phyloP scores from a whole-genome alignment of 2,329 filamentous ascomycete genomes.

The Juglanconis sp. region DNA sequence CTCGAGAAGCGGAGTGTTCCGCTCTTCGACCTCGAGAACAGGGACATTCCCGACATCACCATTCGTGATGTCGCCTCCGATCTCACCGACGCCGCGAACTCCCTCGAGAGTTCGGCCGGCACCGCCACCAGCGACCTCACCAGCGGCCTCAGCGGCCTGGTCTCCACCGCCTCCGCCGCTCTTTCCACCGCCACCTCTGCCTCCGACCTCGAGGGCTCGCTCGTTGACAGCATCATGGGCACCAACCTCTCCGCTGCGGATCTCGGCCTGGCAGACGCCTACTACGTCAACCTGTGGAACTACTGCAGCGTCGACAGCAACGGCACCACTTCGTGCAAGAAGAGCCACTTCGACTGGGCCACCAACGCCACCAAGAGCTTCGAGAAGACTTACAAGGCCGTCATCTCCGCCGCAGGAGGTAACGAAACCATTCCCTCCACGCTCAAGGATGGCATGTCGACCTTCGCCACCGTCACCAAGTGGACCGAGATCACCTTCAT shows the following conservation, averaged over 20 bases:
- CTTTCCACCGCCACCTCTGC: slow-evolving; percentile 3
- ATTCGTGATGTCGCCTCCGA: slow-evolving; percentile 21
- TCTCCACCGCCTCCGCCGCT: slow-evolving; percentile 7
- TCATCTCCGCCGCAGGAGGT: slow-evolving; percentile 45
- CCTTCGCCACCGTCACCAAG: slow-evolving; percentile 70
- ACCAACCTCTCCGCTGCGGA: slow-evolving; percentile 55
- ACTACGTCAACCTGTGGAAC: slow-evolving; percentile 81
- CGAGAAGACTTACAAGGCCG: slow-evolving; percentile 48
- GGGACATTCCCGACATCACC: slow-evolving; percentile 23
- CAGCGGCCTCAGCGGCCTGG: not conserved
- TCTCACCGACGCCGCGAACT: not conserved
- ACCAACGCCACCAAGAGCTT: slow-evolving; percentile 67
- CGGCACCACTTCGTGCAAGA: slow-evolving; percentile 63
- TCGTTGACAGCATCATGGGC: not conserved
- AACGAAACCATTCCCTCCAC: slow-evolving; percentile 65
- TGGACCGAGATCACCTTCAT: slow-evolving; percentile 84
- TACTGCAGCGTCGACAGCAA: slow-evolving; percentile 69
- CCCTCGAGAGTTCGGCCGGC: not conserved
- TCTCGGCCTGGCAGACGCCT: slow-evolving; percentile 68
- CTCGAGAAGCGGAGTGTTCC: slow-evolving; percentile 20
- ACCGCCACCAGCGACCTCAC: slow-evolving; percentile 5
- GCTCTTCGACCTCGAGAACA: slow-evolving; percentile 11
- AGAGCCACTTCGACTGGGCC: slow-evolving; percentile 73
- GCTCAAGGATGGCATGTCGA: slow-evolving; percentile 64
- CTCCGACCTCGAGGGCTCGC: not conserved